Evolutionary conservation across 208 protist species (phyloP), one percentile per base, ranked within the genome.

Genomic region (Acanthamoeba sp.): DNA sequence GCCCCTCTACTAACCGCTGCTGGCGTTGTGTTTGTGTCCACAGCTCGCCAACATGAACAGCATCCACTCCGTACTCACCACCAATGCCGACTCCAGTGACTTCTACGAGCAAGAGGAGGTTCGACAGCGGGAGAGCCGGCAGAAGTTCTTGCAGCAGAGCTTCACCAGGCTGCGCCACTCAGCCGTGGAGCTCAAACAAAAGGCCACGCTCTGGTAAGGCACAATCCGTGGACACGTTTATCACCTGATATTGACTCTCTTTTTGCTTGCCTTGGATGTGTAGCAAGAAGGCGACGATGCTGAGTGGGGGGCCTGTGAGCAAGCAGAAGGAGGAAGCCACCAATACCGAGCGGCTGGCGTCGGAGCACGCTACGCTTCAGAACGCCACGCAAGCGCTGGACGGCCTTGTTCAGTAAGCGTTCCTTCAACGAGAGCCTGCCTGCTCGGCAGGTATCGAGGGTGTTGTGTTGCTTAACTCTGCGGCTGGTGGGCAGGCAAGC

Each of bases 91-190:
- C 42, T 48, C 69, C 29, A 40, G n/a, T 22, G 73, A 38, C 34
- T 84, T 84, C 42, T 84, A 84, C 42, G 73, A 84, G 24, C 73
- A 84, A 29, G 73, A 84, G 73, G 73, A 84, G 42, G 73, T 84
- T 4, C 32, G 38, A 38, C 73, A 84, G 40, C 73, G 73, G 3
- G 73, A 84, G 42, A 52, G 73, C 40, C 73, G 73, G 2, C 73
- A 52, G 42, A 45, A 84, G 40, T 84, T 84, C 40, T 22, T 84
- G 9, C 73, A 52, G 40, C 73, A 84, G 73, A 52, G 73, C 42
- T 84, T 84, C 73, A 52, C 16, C 42, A 84, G 29, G 42, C 73
- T 84, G 6, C 34, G 73, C 4, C 22, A 52, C 40, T 4, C 73
- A 45, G 73, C 73, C 1, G 6, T 52, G 40, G 73, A 84, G 20